A percentile compares a stretch with the other conserved stretches of the same genome.
phyloP scores from a whole-genome alignment of 2,329 filamentous ascomycete genomes.

The Samsoniella hepiali region DNA sequence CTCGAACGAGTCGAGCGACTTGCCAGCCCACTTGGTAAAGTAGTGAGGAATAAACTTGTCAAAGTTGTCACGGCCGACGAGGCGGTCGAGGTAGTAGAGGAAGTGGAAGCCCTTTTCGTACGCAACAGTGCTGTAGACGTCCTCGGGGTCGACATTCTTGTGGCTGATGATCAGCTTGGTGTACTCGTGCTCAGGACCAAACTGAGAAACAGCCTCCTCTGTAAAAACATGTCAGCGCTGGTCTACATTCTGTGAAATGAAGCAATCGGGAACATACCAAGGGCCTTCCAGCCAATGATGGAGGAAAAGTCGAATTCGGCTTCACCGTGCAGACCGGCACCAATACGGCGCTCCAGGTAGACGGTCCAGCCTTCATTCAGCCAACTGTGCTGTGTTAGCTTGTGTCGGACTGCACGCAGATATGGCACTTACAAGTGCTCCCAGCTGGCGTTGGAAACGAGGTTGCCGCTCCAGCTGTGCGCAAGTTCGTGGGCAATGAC shows the following conservation, averaged over 20 bases:
- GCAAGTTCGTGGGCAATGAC: slow-evolving; percentile 86
- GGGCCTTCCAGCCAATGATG: slow-evolving; percentile 91
- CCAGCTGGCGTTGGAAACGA: slow-evolving; percentile 76
- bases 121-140: slow-evolving; percentile 87
- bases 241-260: neutral
- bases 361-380: slow-evolving; percentile 85
- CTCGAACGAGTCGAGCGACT: slow-evolving; percentile 88
- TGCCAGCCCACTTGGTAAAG: slow-evolving; percentile 79
- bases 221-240: slow-evolving; percentile 21
- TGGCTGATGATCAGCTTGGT: slow-evolving; percentile 87
- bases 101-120: slow-evolving; percentile 98
- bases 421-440: slow-evolving; percentile 63
- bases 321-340: slow-evolving; percentile 74
- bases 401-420: too few species aligned
- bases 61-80: slow-evolving; percentile 82
- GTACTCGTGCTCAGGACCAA: slow-evolving; percentile 82
- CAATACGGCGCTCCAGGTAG: slow-evolving; percentile 86
- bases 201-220: slow-evolving; percentile 75
- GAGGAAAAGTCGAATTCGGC: slow-evolving; percentile 88
- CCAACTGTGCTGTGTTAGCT: slow-evolving; percentile 45
- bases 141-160: slow-evolving; percentile 88
- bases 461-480: slow-evolving; percentile 84
- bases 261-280: slow-evolving; percentile 45
- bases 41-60: slow-evolving; percentile 96
- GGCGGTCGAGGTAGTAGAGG: slow-evolving; percentile 82